These are phyloP conservation scores for Flaveria robusta DNA, from an alignment of 129 eudicot species.

Conservation along the genomic window DNA sequence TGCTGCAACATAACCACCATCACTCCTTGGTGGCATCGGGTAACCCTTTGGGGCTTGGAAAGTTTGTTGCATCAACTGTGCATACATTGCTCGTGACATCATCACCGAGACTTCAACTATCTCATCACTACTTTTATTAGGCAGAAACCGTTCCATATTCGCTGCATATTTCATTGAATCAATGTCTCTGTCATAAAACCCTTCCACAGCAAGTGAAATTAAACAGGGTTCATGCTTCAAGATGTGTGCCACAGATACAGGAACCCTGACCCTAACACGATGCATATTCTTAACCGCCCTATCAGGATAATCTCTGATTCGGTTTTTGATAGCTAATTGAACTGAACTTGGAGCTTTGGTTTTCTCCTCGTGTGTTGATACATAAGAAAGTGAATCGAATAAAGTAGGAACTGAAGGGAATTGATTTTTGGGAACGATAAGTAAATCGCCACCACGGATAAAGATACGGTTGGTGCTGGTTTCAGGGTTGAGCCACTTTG, in stretches of 20 bases:
- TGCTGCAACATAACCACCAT: conserved; percentile 62
- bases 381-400: conserved; percentile 35
- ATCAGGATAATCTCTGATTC: conserved; percentile 56
- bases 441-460: conserved; percentile 54
- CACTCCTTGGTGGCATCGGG: conserved; percentile 72
- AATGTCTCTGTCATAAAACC: conserved; percentile 85
- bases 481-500: conserved; percentile 80
- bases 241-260: conserved; percentile 60
- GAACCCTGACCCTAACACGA: conserved; percentile 74
- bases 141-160: conserved; percentile 69
- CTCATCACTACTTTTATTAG: conserved; percentile 60
- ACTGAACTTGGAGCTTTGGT: conserved; percentile 38
- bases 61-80: conserved; percentile 80
- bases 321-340: conserved; percentile 40
- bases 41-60: conserved; percentile 86
- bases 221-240: conserved; percentile 77
- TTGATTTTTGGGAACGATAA: conserved; percentile 38
- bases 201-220: conserved; percentile 78
- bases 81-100: conserved; percentile 96
- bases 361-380: conserved; percentile 29
- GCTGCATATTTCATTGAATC: conserved; percentile 86
- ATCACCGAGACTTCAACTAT: conserved; percentile 57
- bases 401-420: conserved; percentile 45
- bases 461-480: conserved; percentile 64
- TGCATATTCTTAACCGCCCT: conserved; percentile 57